Base-by-base conservation (phyloP, 1,284 basidiomycete genomes). In the Cutaneotrichosporon spelunceum region DNA sequence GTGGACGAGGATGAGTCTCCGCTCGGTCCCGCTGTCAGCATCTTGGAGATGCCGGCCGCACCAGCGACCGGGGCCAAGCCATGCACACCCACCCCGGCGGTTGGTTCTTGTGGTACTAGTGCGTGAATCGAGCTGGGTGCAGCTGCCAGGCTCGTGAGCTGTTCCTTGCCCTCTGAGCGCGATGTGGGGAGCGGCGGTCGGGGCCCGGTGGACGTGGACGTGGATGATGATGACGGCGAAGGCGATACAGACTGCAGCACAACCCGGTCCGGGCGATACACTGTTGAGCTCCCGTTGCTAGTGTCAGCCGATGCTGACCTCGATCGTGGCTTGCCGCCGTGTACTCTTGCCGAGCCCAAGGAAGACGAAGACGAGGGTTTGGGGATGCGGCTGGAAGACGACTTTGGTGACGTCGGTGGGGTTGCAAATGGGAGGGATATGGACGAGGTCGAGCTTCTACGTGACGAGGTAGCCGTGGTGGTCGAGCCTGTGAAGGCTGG, bases 401-500 rank as follows among this genome's bases (percentile, higher is more conserved):
- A 23, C 45, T 36, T 52, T 19, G 64, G 61, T 11, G 64, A 66
- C 2, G 61, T 47, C 0, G 64, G 64, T 21, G 64, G 64, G 8
- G 64, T 66, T 27, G 59, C 61, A 52, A 66, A 66, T 14, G 64
- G 54, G 19, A 27, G 27, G 10, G 57, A 59, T 10, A 47, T 16
- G 13, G 64, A 65, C 1, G 60, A 62, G 5, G 53, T 49, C 58
- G 61, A 65, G 61, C 64, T 65, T 52, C 61, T 45, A 27, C 63
- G 63, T 49, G 63, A 61, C 36, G 29, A 27, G 3, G 56, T 58
- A 16, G 56, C 48, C 49, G 55, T 48, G 13, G 53, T 21, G 26
- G 39, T 44, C 30, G 52, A 39, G 52, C 52, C 52, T 53, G 52
- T 23, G 24, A 53, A 34, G 34, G 53, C 53, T 45, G 53, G 39